Base-by-base conservation (phyloP, 2,329 filamentous ascomycete species). In the Ceratocystis lukuohia region DNA sequence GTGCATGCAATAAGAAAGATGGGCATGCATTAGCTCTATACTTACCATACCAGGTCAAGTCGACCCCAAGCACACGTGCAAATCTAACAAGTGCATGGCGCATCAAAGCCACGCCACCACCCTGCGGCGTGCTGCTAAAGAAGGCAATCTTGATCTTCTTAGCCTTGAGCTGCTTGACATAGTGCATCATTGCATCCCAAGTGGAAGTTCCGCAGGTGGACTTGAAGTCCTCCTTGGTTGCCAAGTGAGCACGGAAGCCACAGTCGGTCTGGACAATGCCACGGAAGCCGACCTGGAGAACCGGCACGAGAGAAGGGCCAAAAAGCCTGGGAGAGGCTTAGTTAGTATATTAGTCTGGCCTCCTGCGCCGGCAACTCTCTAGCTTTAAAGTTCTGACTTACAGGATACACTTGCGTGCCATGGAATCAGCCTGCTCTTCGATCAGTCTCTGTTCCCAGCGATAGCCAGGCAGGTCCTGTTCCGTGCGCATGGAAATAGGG, bases 101-200 rank as follows among this genome's bases (percentile, higher is more conserved):
- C 89, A 93, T 93, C 62, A 92, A 78, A 4, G 88, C 88, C 7
- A 93, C 89, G 53, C 89, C 88, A 62, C 89, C 89, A n/a, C 89
- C 88, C 72, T 92, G 88, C 1, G 88, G 88, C 0, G 88, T 92
- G 65, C 84, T 84, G 72, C 87, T 91, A 79, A 92, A 91, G 75
- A 91, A 91, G 1, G 88, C 88, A 70, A 91, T 80, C 72, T 85
- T 88, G 68, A 83, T 81, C 66, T 87, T 85, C 62, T 83, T 80
- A 66, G 79, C 73, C 70, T 86, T 86, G 61, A 91, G 78, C 33
- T 84, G 80, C 45, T 81, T 75, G 61, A 84, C 86, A 70, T 82
- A 90, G 63, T 84, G 78, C 71, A 86, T 77, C 50, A 85, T 83
- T 0, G 86, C 79, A 48, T 82, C 77, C 87, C 88, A 91, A 0